These are phyloP conservation scores for Lasiodiplodia hormozganensis DNA, from an alignment of 2,329 filamentous ascomycete genomes.

Conservation along the genomic window DNA sequence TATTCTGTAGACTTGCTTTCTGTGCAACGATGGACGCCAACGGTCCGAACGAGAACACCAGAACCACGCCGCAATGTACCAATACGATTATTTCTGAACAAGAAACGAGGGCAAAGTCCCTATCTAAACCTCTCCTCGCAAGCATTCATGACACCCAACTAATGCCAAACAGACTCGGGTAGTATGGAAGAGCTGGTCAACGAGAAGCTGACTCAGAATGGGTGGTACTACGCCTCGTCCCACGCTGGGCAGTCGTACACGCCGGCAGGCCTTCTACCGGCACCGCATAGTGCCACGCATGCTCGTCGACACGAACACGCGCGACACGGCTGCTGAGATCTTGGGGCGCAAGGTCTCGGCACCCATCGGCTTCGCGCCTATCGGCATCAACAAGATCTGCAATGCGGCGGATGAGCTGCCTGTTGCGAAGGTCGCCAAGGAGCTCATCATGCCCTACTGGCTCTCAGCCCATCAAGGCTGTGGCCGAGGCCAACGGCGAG, in stretches of 20 bases:
- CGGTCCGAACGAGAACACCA: slow-evolving; percentile 58
- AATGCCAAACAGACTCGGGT: slow-evolving; percentile 56
- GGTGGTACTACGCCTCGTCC: slow-evolving; percentile 66
- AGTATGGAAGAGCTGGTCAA: slow-evolving; percentile 66
- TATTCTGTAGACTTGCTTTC: not conserved
- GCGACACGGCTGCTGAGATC: slow-evolving; percentile 64
- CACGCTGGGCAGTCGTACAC: slow-evolving; percentile 63
- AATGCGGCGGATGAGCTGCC: slow-evolving; percentile 64
- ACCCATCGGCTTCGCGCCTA: slow-evolving; percentile 69
- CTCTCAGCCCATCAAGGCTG: slow-evolving; percentile 63
- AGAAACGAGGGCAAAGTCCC: slow-evolving; percentile 58
- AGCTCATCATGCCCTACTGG: slow-evolving; percentile 67
- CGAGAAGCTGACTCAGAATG: slow-evolving; percentile 62
- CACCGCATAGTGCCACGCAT: slow-evolving; percentile 68
- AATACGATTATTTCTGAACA: slow-evolving; percentile 63
- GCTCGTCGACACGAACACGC: slow-evolving; percentile 66
- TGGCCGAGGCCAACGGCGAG: slow-evolving; percentile 62
- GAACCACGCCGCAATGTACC: slow-evolving; percentile 63
- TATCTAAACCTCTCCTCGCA: slow-evolving; percentile 39
- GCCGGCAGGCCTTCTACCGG: slow-evolving; percentile 67
- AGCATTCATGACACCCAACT: not conserved
- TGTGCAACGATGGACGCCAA: slow-evolving; percentile 54
- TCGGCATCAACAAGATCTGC: slow-evolving; percentile 72
- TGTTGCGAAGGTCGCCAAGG: slow-evolving; percentile 66
- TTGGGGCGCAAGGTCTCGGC: slow-evolving; percentile 67